Evolutionary conservation across 1,284 basidiomycete species (phyloP), one percentile per base, ranked within the genome.

Genomic region (Dichomitus squalens): DNA sequence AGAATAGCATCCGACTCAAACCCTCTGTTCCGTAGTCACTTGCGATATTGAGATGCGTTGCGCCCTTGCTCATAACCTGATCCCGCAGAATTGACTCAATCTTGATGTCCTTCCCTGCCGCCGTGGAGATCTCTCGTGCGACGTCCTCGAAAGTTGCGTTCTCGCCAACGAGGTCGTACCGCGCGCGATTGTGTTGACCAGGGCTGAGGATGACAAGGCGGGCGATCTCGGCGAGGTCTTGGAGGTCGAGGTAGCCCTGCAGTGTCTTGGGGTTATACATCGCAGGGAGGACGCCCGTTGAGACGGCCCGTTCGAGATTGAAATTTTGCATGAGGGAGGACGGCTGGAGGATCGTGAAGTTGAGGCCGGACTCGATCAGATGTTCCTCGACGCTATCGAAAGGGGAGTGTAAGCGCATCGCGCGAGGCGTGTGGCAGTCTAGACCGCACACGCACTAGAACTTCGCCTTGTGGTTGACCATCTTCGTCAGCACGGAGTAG

Each of bases 281-380:
- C 12, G 66, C 61, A 12, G 49, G 53, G 34, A 74, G 53, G 25
- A 50, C 59, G 36, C 58, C 58, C 2, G 50, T 58, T 1, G 54
- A 27, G 23, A 66, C 27, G 29, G 61, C 59, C n/a, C 53, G 40
- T 9, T 61, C 41, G 20, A 74, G 49, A 27, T 66, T 51, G 35
- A 74, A 53, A 58, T 74, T 73, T 51, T 74, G 72, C 70, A 74
- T 74, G 57, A 70, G 65, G 16, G 71, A 69, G 9, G 69, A 64
- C 4, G 73, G 73, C 70, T 73, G 64, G 18, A 75, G 63, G 40
- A 75, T 71, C 14, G 72, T 73, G 59, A 71, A 73, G 55, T 69
- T 66, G 38, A 75, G 38, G 7, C 70, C 68, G 6, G 69, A 70
- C 53, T 75, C 73, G 44, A 73, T 66, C 8, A 74, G 67, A 44